Evolutionary conservation across 169 alveolate species (phyloP).

Genomic region (Plasmodium yoelii): DNA sequence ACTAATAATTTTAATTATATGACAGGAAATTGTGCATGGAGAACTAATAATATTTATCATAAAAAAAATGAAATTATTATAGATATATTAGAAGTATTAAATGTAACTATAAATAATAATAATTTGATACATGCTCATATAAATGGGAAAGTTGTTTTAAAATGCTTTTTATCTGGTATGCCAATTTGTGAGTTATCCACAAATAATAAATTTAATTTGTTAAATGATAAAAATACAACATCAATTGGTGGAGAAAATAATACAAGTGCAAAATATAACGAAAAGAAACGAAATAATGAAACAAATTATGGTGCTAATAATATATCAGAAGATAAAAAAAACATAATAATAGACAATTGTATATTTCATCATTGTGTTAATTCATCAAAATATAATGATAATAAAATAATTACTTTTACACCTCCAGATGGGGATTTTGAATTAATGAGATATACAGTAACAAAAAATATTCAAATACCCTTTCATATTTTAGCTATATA

Average conservation of each 20-base stretch:
- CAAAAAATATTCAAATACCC: slow-evolving; percentile 71
- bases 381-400: slow-evolving; percentile 52
- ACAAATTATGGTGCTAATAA: slow-evolving; percentile 10
- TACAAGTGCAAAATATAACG: not conserved
- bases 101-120: slow-evolving; percentile 70
- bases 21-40: slow-evolving; percentile 69
- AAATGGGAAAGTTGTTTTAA: slow-evolving; percentile 52
- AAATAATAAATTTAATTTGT: slow-evolving; percentile 33
- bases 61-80: slow-evolving; percentile 64
- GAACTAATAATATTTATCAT: slow-evolving; percentile 51
- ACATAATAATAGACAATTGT: slow-evolving; percentile 38
- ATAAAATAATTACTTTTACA: slow-evolving; percentile 55
- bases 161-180: slow-evolving; percentile 60
- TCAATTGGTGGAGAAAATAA: not conserved
- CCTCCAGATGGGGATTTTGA: slow-evolving; percentile 71
- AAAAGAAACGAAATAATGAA: slow-evolving; percentile 7
- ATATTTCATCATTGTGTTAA: slow-evolving; percentile 73
- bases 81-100: slow-evolving; percentile 41
- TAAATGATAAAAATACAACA: not conserved
- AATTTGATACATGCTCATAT: slow-evolving; percentile 62
- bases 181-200: slow-evolving; percentile 59
- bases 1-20: slow-evolving; percentile 36
- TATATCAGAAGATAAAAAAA: slow-evolving; percentile 30
- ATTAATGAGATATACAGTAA: slow-evolving; percentile 59
- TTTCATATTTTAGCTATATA: slow-evolving; percentile 64